Evolutionary conservation across 1,284 basidiomycete species (phyloP).

Genomic region (Cerrena zonata): DNA sequence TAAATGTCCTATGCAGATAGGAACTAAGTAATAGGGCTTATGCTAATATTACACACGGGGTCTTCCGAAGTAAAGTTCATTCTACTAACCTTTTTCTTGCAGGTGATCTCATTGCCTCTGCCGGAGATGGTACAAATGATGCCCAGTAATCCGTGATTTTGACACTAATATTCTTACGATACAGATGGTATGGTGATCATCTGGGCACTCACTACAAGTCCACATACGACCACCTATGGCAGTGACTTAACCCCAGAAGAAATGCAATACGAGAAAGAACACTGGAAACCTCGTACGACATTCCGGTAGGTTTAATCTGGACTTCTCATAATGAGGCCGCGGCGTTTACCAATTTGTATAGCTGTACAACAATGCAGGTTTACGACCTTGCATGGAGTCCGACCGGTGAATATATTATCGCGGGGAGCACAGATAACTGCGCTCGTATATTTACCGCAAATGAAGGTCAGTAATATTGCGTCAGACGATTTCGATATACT

Average conservation of each 20-base stretch:
- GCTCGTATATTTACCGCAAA: slow-evolving; percentile 77
- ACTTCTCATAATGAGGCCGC: too few relatives aligned
- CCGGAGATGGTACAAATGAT: slow-evolving; percentile 73
- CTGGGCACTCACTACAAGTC: slow-evolving; percentile 81
- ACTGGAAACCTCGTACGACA: slow-evolving; percentile 88
- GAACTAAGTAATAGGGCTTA: too few relatives aligned
- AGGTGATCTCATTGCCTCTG: slow-evolving; percentile 88
- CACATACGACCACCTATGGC: slow-evolving; percentile 69
- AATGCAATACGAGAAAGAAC: slow-evolving; percentile 84
- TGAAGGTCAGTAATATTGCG: slow-evolving; percentile 69
- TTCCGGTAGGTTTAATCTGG: slow-evolving; percentile 57
- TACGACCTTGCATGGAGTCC: slow-evolving; percentile 98
- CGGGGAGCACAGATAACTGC: slow-evolving; percentile 94
- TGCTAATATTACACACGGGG: too few relatives aligned
- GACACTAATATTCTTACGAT: slow-evolving; percentile 10
- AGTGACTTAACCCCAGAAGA: slow-evolving; percentile 74
- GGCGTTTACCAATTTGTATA: slow-evolving; percentile 24
- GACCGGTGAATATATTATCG: slow-evolving; percentile 86
- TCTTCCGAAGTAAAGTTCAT: too few relatives aligned
- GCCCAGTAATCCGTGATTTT: neutral
- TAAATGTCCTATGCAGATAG: too few relatives aligned
- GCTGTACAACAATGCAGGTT: slow-evolving; percentile 86
- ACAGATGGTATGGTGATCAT: slow-evolving; percentile 94
- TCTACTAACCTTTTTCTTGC: slow-evolving; percentile 5
- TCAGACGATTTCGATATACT: slow-evolving; percentile 6